Base-by-base conservation (phyloP, 352 stramenopile species). In the Globisporangium middletonii region DNA sequence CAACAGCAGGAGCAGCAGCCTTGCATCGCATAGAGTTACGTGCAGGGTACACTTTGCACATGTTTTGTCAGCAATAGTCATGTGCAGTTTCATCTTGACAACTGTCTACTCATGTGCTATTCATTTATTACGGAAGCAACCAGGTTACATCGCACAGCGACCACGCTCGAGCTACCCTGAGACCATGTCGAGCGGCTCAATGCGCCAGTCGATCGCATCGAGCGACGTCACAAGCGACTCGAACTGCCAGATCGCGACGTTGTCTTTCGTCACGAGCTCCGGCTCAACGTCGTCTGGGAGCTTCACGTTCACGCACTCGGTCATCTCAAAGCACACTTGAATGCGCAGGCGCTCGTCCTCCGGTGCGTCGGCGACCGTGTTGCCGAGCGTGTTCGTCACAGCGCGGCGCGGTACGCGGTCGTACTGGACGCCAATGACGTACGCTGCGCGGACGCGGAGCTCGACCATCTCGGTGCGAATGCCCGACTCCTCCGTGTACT, bases 191-290 rank as follows among this genome's bases (percentile, higher is more conserved):
- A 23, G 23, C 23, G 23, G 23, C 23, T 23, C 23, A 23, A 23
- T 23, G 23, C 23, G 23, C 79, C 79, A 89, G 59, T 86, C 77
- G n/a, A 89, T 56, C 42, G 86, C 67, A 16, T 85, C 75, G 0
- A 69, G 71, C 3, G 64, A 59, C 3, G 77, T 86, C 27, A 88
- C 75, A 23, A 67, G 55, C 12, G 79, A 89, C 63, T 86, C 79
- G 43, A 88, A 88, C 50, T 60, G 63, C 69, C 69, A 77, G 11
- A 74, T 38, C n/a, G 66, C 66, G 23, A 23, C 5, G 68, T 53
- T 26, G 64, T 67, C 35, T 75, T 60, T 11, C 64, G 63, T 23
- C 30, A 65, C 64, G 28, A 75, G 55, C 19, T 50, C 37, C 48
- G 78, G 60, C 4, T 63, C 45, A 16, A 71, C 57, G 5, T 48